These are phyloP conservation scores for Hygrophila difformis DNA, from an alignment of 257 asterid genomes.

Conservation along the genomic window DNA sequence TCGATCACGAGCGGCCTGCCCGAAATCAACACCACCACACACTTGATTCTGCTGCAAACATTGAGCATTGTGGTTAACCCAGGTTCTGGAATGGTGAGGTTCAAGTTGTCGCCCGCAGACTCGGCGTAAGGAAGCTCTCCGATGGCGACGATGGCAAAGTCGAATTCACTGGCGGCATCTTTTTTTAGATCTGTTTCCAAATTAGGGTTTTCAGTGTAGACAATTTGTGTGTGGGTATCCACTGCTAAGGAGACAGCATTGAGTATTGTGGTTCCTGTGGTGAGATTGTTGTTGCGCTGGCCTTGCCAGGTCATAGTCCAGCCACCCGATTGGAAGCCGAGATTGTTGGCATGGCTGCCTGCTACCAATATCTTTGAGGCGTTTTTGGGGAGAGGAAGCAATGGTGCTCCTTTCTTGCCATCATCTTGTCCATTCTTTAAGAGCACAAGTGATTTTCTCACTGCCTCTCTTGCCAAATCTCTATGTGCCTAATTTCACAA, in stretches of 20 bases:
- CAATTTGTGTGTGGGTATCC: slow-evolving; percentile 33
- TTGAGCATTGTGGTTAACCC: slow-evolving; percentile 32
- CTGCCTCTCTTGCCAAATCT: slow-evolving; percentile 74
- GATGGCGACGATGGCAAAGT: slow-evolving; percentile 44
- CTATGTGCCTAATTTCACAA: slow-evolving; percentile 39
- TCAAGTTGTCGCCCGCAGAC: slow-evolving; percentile 35
- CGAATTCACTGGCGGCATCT: slow-evolving; percentile 34
- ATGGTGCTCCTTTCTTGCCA: slow-evolving; percentile 25
- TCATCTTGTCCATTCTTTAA: slow-evolving; percentile 50
- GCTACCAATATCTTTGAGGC: slow-evolving; percentile 38
- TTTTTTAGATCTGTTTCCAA: slow-evolving; percentile 19
- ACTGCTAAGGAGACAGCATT: slow-evolving; percentile 29
- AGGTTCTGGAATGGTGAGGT: slow-evolving; percentile 27
- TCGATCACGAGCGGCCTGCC: slow-evolving; percentile 48
- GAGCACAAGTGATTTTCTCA: slow-evolving; percentile 65
- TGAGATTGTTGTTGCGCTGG: slow-evolving; percentile 24
- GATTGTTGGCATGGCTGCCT: slow-evolving; percentile 45
- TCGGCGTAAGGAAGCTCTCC: slow-evolving; percentile 62
- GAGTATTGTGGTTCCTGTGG: slow-evolving; percentile 48
- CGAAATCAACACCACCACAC: slow-evolving; percentile 40
- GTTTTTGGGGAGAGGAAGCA: slow-evolving; percentile 45
- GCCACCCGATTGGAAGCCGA: slow-evolving; percentile 66
- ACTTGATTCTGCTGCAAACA: slow-evolving; percentile 32
- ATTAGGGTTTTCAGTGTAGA: slow-evolving; percentile 31
- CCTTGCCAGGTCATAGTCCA: slow-evolving; percentile 63